phyloP scores from a whole-genome alignment of 306 rosid genomes.

The Sesbania bispinosa region DNA sequence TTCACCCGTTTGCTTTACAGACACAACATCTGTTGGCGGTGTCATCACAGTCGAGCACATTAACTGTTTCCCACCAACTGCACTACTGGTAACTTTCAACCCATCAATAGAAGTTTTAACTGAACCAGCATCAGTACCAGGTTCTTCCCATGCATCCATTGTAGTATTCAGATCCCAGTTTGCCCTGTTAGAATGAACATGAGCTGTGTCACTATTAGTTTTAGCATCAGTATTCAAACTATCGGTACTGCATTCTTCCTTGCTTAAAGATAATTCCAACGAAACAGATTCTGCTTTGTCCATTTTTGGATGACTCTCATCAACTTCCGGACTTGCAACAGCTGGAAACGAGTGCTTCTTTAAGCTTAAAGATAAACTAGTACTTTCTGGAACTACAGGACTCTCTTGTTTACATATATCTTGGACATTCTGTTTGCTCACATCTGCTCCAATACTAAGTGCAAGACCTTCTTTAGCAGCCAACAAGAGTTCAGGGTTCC shows the following conservation, averaged over 20 bases:
- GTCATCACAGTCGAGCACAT: constrained; percentile 27
- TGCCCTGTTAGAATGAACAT: constrained; percentile 54
- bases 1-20: constrained; percentile 24
- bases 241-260: constrained; percentile 37
- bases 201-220: constrained; percentile 18
- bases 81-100: constrained; percentile 16
- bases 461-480: constrained; percentile 47
- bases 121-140: constrained; percentile 36
- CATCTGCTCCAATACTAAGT: constrained; percentile 36
- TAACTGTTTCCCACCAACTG: constrained; percentile 30
- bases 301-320: constrained; percentile 16
- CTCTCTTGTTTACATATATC: constrained; percentile 39
- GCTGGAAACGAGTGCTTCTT: constrained; percentile 41
- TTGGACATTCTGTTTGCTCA: constrained; percentile 26
- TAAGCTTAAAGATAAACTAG: constrained; percentile 46
- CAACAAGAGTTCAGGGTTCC: constrained; percentile 41
- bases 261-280: constrained; percentile 64
- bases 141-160: constrained; percentile 91
- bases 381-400: constrained; percentile 36
- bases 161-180: constrained; percentile 97
- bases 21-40: not conserved
- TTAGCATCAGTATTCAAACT: constrained; percentile 33
- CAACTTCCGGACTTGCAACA: constrained; percentile 25
- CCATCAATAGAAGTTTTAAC: constrained; percentile 36
- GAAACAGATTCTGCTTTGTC: constrained; percentile 44